Percentiles rank a stretch among this genome's conserved stretches.
Conservation (phyloP, 2,329 filamentous ascomycete species). For the Herpotrichia juniperi region DNA sequence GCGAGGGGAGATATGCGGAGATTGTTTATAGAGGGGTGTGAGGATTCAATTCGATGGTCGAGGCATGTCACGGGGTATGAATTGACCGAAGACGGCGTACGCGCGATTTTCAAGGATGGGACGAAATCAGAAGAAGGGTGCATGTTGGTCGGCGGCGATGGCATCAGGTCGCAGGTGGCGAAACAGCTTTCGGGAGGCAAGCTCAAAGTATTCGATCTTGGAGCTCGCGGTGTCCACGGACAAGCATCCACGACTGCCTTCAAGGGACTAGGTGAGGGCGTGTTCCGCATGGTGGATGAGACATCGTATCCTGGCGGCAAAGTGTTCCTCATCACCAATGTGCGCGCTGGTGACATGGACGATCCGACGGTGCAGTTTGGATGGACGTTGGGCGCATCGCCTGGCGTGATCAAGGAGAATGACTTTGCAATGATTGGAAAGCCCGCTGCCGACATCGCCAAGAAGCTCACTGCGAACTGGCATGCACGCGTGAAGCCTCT, state of each 20-base stretch:
- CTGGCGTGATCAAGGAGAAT: conserved; percentile 63
- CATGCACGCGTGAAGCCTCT: conserved; percentile 61
- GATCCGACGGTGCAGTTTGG: conserved; percentile 64
- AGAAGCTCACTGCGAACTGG: conserved; percentile 61
- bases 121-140: conserved; percentile 63
- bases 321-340: conserved; percentile 67
- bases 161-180: conserved; percentile 66
- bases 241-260: conserved; percentile 68
- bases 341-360: conserved; percentile 65
- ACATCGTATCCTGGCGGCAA: conserved; percentile 45
- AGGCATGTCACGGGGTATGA: conserved; percentile 66
- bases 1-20: conserved; percentile 67
- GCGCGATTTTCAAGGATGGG: conserved; percentile 65
- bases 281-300: conserved; percentile 61
- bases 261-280: conserved; percentile 66
- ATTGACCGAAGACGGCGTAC: conserved; percentile 60
- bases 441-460: conserved; percentile 64
- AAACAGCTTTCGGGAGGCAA: conserved; percentile 64
- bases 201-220: conserved; percentile 68
- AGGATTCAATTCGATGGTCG: conserved; percentile 61
- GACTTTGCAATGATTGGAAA: conserved; percentile 64
- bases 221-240: conserved; percentile 68
- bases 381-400: conserved; percentile 67
- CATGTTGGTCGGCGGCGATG: conserved; percentile 67
- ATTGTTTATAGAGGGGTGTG: conserved; percentile 63